These are phyloP conservation scores for Cutaneotrichosporon daszewskae DNA, from an alignment of 1,284 basidiomycete genomes.

Conservation along the genomic window DNA sequence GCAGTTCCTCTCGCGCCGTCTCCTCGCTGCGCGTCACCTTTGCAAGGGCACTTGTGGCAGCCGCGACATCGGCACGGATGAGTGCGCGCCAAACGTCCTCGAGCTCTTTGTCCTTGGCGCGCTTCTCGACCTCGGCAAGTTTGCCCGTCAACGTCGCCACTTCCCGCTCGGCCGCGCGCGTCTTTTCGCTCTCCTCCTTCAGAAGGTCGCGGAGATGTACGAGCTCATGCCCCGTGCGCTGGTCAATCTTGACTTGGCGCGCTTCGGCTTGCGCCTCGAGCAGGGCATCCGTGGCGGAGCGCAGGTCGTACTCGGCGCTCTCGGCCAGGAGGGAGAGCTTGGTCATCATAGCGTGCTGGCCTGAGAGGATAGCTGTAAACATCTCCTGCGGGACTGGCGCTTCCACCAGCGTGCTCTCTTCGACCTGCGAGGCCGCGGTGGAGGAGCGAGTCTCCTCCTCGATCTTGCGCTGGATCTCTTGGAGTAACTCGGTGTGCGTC, in stretches of 20 bases:
- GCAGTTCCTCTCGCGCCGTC: conserved; percentile 7
- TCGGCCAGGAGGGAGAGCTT: conserved; percentile 7
- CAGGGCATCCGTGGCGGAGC: conserved; percentile 10
- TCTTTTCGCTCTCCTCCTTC: conserved; percentile 1
- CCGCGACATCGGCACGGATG: conserved; percentile 6
- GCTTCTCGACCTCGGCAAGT: conserved; percentile 1
- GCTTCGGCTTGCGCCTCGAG: conserved; percentile 9
- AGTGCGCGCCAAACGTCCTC: conserved; percentile 8
- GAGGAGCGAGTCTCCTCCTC: conserved; percentile 8
- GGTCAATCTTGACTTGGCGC: conserved; percentile 6
- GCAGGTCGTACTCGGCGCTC: conserved; percentile 10
- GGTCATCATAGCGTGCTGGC: conserved; percentile 16
- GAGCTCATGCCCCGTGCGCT: conserved; percentile 1
- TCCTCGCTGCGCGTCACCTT: conserved; percentile 7
- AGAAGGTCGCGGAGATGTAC: conserved; percentile 3
- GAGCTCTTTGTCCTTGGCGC: conserved; percentile 6
- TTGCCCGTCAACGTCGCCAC: neutral
- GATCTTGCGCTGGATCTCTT: conserved; percentile 11
- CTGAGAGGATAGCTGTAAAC: conserved; percentile 7
- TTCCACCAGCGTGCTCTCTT: neutral
- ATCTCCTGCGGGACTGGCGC: conserved; percentile 8
- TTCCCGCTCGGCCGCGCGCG: conserved; percentile 5
- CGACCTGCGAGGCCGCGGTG: neutral
- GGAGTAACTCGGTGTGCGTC: conserved; percentile 7
- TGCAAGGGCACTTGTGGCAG: conserved; percentile 2